These are phyloP conservation scores for Nemania sp. DNA, from an alignment of 2,329 filamentous ascomycete species.

Conservation along the genomic window DNA sequence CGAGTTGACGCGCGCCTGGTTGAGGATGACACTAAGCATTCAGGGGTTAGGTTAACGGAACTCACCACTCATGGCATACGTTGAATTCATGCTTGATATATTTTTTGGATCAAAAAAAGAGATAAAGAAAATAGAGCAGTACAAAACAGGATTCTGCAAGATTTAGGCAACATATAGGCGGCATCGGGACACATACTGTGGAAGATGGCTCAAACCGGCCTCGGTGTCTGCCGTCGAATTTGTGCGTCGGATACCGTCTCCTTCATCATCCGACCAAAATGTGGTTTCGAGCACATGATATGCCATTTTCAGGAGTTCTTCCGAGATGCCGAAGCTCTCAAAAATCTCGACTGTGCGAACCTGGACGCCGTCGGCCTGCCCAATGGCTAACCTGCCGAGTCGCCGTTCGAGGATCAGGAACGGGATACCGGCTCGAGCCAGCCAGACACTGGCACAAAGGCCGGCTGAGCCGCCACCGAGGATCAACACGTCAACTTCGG, in stretches of 20 bases:
- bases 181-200: constrained; percentile 51
- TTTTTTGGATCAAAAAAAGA: no score
- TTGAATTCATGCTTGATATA: no score
- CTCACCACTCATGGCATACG: no score
- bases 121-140: no score
- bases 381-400: constrained; percentile 64
- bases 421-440: constrained; percentile 66
- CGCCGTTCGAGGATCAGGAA: constrained; percentile 70
- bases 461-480: constrained; percentile 72
- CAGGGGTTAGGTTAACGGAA: background rate
- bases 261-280: constrained; percentile 61
- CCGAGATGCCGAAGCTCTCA: constrained; percentile 68
- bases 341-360: constrained; percentile 72
- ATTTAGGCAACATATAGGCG: no score
- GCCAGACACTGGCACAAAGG: constrained; percentile 70
- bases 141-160: no score
- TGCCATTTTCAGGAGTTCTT: constrained; percentile 66
- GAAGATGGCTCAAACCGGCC: constrained; percentile 63
- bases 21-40: constrained; percentile 60
- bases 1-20: constrained; percentile 66
- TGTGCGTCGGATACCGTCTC: constrained; percentile 57
- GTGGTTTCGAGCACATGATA: constrained; percentile 69
- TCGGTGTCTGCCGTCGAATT: constrained; percentile 66
- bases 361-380: constrained; percentile 74
- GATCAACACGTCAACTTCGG: constrained; percentile 66